Evolutionary conservation across 768 basidiomycete genomes (phyloP).

Genomic region (Mycena galopus): DNA sequence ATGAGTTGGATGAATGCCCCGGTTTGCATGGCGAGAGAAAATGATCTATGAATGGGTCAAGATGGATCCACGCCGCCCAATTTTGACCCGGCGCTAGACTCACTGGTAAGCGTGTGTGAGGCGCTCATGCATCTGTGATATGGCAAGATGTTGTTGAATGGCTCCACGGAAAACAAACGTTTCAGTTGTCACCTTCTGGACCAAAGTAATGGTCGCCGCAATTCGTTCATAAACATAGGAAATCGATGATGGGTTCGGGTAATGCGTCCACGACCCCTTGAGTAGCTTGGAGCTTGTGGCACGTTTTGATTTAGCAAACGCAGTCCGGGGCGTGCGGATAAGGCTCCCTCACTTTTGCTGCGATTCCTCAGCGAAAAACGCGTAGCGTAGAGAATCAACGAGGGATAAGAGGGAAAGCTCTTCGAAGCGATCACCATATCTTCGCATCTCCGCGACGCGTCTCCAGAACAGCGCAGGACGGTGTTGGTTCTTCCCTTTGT

Average conservation of each 20-base stretch:
- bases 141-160: slow-evolving; percentile 23
- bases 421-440: slow-evolving; percentile 58
- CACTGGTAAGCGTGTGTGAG: slow-evolving; percentile 69
- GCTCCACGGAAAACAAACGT: neutral
- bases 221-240: slow-evolving; percentile 52
- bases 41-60: slow-evolving; percentile 57
- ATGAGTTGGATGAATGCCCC: slow-evolving; percentile 81
- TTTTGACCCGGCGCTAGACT: slow-evolving; percentile 27
- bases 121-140: slow-evolving; percentile 58
- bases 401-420: slow-evolving; percentile 46
- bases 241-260: slow-evolving; percentile 58
- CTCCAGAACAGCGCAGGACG: slow-evolving; percentile 78
- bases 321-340: neutral
- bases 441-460: slow-evolving; percentile 71
- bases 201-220: slow-evolving; percentile 50
- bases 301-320: slow-evolving; percentile 6
- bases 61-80: neutral
- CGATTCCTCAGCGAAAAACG: slow-evolving; percentile 63
- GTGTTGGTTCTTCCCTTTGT: slow-evolving; percentile 88
- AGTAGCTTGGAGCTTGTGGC: slow-evolving; percentile 61
- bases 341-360: slow-evolving; percentile 51
- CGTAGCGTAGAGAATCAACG: slow-evolving; percentile 57
- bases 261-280: slow-evolving; percentile 76
- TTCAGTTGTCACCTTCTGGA: slow-evolving; percentile 58
- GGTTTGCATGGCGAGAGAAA: slow-evolving; percentile 74